Conservation (phyloP, 768 basidiomycete genomes). For the Mrakia frigida region DNA sequence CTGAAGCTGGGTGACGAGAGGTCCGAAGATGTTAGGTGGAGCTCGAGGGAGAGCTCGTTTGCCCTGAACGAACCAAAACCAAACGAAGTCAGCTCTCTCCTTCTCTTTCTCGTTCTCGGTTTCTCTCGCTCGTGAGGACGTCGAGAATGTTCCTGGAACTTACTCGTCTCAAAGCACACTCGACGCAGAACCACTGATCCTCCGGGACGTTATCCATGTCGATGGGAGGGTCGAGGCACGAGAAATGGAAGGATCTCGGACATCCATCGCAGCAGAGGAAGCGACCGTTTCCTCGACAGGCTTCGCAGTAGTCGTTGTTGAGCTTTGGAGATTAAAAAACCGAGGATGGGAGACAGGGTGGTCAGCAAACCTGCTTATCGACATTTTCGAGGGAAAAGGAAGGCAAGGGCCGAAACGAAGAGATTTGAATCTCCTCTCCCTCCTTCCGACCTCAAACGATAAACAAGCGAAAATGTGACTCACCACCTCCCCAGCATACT, state of each 20-base stretch:
- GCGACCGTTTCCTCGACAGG: constrained; percentile 56
- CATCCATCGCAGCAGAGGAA: constrained; percentile 97
- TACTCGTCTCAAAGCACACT: constrained; percentile 37
- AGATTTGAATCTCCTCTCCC: background rate
- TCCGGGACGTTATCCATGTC: constrained; percentile 80
- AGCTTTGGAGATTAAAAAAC: constrained; percentile 39
- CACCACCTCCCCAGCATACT: constrained; percentile 18
- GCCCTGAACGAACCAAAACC: constrained; percentile 50
- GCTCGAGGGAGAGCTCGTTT: constrained; percentile 24
- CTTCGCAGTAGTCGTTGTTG: constrained; percentile 49
- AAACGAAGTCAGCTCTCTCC: background rate
- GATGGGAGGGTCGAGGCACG: constrained; percentile 94
- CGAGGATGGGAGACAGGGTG: background rate
- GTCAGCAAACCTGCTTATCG: background rate
- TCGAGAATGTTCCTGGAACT: too few species aligned
- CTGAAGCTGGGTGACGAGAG: constrained; percentile 66
- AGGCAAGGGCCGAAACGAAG: background rate
- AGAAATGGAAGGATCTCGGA: constrained; percentile 89
- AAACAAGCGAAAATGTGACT: background rate
- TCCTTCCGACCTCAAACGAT: background rate
- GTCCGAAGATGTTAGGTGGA: constrained; percentile 40
- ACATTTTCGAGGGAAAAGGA: background rate
- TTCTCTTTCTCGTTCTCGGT: background rate
- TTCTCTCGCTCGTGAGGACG: constrained; percentile 24
- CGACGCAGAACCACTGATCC: constrained; percentile 49